Base-by-base conservation (phyloP, 805 yeast genomes). In the Zygotorulaspora florentina region DNA sequence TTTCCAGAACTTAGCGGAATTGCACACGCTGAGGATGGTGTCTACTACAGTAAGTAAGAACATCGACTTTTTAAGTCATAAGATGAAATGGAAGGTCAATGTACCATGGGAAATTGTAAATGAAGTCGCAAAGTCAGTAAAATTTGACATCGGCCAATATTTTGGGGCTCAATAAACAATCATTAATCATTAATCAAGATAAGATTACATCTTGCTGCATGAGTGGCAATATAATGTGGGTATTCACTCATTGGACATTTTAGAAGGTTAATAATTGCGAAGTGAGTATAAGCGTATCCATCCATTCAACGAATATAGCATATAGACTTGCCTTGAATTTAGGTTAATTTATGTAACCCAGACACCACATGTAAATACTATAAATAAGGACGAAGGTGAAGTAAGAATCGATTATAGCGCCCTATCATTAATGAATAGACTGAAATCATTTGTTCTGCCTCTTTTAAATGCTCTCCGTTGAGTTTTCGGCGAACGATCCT, bases 51-150 rank as follows among this genome's bases (percentile, higher is more conserved):
- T 72, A 52, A 48, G 70, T 53, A 53, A 66, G 62, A 66, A 66
- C 37, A 58, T 63, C 11, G 89, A 84, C 57, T 75, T 76, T 18
- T 66, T 88, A 35, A 83, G 80, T 43, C 79, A 88, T 15, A 77
- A 79, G 46, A 76, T 85, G 1, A 78, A 83, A 56, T 89, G 95
- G 95, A 83, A 77, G 59, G 80, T 87, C 50, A 86, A 85, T 56
- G 79, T 84, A 8, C 74, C 80, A 35, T 88, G 87, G 85, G 75
- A 74, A 28, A 73, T 79, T 7, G 75, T 85, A 9, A 73, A 74
- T 50, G 72, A 73, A 39, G 69, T 88, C 31, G 80, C 95, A 0
- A 64, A 70, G 16, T 86, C 84, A 16, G 70, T 89, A 8, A 71
- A 76, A 8, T 79, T 90, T 55, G 86, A 82, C 1, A 71, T 89